A percentile compares a stretch with the other conserved stretches of the same genome.
phyloP scores from a whole-genome alignment of 352 stramenopile genomes.

The Aphanomyces cochlioides region DNA sequence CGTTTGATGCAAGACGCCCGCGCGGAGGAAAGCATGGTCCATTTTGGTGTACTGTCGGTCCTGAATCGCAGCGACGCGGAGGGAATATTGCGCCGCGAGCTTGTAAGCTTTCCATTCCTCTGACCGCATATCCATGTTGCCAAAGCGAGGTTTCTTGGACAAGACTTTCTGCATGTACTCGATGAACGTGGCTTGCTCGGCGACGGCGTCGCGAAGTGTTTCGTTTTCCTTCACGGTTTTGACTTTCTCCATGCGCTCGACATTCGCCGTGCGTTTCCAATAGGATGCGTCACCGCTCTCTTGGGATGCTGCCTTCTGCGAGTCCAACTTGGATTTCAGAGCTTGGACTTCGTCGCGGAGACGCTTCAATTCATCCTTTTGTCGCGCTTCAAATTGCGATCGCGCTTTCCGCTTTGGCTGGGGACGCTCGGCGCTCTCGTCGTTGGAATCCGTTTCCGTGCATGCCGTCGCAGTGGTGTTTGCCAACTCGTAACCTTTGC shows the following conservation, averaged over 20 bases:
- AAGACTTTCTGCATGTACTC: background rate
- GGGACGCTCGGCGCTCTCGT: too few species aligned
- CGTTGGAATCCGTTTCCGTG: too few species aligned
- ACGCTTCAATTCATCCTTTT: too few species aligned
- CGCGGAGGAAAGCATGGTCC: background rate
- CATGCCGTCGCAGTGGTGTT: too few species aligned
- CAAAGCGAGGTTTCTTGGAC: conserved; percentile 9
- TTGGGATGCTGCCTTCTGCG: too few species aligned
- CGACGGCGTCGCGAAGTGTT: background rate
- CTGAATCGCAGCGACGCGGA: conserved; percentile 7
- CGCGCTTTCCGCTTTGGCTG: too few species aligned
- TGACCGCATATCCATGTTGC: background rate
- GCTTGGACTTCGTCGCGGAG: too few species aligned
- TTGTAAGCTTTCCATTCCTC: background rate
- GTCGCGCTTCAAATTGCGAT: too few species aligned
- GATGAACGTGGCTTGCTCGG: conserved; percentile 9
- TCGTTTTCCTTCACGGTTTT: background rate
- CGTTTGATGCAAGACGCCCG: background rate
- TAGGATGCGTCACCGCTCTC: too few species aligned
- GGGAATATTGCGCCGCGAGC: conserved; percentile 1
- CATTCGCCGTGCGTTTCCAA: background rate
- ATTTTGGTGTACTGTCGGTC: conserved; percentile 1
- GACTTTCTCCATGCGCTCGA: background rate
- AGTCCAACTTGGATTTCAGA: too few species aligned
- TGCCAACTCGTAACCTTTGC: too few species aligned